A percentile compares a stretch with the other conserved stretches of the same genome.
These are phyloP conservation scores for Brassica hybrid DNA, from an alignment of 441 rosid genomes.

Conservation along the genomic window DNA sequence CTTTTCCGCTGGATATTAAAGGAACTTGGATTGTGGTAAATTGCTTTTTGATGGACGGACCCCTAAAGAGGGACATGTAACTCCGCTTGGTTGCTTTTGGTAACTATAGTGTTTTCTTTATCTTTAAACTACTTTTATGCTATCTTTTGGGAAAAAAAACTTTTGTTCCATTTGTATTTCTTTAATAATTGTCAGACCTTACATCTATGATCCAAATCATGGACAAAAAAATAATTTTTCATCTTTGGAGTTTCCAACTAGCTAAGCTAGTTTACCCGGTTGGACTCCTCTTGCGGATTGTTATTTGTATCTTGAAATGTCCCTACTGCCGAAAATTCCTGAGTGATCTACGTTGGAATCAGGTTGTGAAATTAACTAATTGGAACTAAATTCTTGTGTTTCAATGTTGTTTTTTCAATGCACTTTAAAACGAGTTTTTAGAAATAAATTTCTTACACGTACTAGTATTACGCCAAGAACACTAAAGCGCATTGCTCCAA, in stretches of 20 bases:
- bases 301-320: constrained; percentile 11
- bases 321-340: background rate
- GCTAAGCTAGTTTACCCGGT: background rate
- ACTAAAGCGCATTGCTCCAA: background rate
- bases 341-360: constrained; percentile 3
- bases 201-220: background rate
- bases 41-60: background rate
- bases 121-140: background rate
- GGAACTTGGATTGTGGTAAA: background rate
- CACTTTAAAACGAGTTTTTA: background rate
- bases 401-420: background rate
- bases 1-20: background rate
- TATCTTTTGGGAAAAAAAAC: background rate
- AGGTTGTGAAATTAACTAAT: constrained; percentile 2
- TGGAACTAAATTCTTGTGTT: constrained; percentile 6
- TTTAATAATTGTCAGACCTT: background rate
- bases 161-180: background rate
- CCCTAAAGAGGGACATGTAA: background rate
- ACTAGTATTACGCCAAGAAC: background rate
- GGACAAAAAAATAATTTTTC: background rate
- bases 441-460: background rate
- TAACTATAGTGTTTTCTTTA: background rate
- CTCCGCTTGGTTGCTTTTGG: background rate
- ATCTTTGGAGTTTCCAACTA: background rate
- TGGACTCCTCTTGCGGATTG: background rate